Evolutionary conservation across 2,329 filamentous ascomycete species (phyloP).

Genomic region (Aspergillus melleus): DNA sequence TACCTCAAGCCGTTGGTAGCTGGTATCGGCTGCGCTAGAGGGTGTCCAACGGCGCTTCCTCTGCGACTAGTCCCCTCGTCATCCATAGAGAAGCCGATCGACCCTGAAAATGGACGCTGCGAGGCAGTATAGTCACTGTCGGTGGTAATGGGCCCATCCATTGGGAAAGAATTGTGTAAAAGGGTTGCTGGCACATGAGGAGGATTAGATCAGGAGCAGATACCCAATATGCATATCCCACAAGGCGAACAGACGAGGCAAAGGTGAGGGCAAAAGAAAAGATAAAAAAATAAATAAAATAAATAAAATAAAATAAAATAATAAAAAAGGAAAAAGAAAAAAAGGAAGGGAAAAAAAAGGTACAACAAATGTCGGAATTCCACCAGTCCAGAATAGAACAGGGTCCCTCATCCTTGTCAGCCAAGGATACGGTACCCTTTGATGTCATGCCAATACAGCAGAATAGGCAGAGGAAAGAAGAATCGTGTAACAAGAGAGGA

Average conservation of each 20-base stretch:
- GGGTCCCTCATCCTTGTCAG: constrained; percentile 23
- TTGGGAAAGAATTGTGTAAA: constrained; percentile 36
- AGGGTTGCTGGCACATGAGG: constrained; percentile 28
- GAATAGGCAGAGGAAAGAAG: constrained; percentile 11
- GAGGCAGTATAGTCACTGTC: constrained; percentile 42
- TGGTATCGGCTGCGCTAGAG: constrained; percentile 46
- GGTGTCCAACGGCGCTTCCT: constrained; percentile 51
- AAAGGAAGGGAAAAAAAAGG: constrained; percentile 7
- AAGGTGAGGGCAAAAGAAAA: constrained; percentile 1
- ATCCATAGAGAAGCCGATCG: constrained; percentile 37
- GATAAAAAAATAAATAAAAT: background rate
- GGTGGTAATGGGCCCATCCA: constrained; percentile 41
- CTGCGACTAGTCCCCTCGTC: constrained; percentile 53
- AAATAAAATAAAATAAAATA: too few species aligned
- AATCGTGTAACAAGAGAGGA: constrained; percentile 17
- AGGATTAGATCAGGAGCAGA: constrained; percentile 26
- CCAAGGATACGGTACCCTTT: constrained; percentile 19
- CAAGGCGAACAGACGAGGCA: constrained; percentile 3
- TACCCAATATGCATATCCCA: constrained; percentile 13
- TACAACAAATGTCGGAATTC: constrained; percentile 10
- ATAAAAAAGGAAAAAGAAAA: background rate
- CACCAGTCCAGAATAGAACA: constrained; percentile 23
- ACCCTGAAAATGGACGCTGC: constrained; percentile 35
- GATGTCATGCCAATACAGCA: constrained; percentile 18
- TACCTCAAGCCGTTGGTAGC: constrained; percentile 53